phyloP scores from a whole-genome alignment of 495 filamentous ascomycete genomes.

The Haplographium delicatum region DNA sequence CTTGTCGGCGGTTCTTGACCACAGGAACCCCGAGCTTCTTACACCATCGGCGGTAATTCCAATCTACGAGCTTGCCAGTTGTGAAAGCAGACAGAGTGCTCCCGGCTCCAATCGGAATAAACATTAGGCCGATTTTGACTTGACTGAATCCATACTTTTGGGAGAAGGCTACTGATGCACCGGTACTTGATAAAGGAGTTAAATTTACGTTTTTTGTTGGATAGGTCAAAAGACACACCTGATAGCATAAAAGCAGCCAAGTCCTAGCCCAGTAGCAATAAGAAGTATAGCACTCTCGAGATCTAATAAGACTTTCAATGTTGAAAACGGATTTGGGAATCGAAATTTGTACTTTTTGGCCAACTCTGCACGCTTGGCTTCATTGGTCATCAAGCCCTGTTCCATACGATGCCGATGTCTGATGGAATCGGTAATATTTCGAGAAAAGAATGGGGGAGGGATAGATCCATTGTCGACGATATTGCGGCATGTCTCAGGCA shows the following conservation, averaged over 20 bases:
- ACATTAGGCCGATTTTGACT: conserved; percentile 55
- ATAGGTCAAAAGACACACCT: background rate
- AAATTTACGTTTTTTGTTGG: background rate
- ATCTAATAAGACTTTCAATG: conserved; percentile 4
- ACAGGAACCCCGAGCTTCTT: conserved; percentile 36
- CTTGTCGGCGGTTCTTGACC: conserved; percentile 40
- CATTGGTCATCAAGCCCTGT: conserved; percentile 8
- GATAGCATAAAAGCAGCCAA: conserved; percentile 19
- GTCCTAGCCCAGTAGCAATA: conserved; percentile 4
- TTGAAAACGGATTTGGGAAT: conserved; percentile 55
- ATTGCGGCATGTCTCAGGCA: conserved; percentile 61
- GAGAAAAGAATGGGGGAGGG: conserved; percentile 36
- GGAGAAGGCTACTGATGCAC: conserved; percentile 42
- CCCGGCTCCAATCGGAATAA: conserved; percentile 56
- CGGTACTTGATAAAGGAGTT: conserved; percentile 27
- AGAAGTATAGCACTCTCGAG: conserved; percentile 15
- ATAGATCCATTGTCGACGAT: conserved; percentile 65
- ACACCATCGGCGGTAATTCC: conserved; percentile 48
- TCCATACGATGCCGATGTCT: conserved; percentile 23
- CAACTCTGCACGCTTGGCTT: conserved; percentile 14
- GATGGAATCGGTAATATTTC: conserved; percentile 33
- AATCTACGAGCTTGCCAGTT: conserved; percentile 49
- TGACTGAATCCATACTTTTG: conserved; percentile 54
- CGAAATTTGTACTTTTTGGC: conserved; percentile 27
- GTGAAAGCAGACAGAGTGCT: conserved; percentile 54